Base-by-base conservation (phyloP, 2,329 filamentous ascomycete genomes). In the Fusarium albosuccineum region DNA sequence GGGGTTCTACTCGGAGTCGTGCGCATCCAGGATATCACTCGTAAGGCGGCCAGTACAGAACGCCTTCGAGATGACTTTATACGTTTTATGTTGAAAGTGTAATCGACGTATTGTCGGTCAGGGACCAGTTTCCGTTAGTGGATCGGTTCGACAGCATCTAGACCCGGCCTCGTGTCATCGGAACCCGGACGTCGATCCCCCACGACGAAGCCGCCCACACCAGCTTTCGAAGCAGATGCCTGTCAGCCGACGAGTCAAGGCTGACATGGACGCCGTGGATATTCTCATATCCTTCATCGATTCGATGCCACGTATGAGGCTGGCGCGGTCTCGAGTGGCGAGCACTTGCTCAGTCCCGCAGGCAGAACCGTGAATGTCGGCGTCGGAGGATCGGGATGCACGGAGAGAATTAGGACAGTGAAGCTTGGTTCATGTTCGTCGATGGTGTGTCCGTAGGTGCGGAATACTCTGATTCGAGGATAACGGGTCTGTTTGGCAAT, bases 21-120 rank as follows among this genome's bases (percentile, higher is more conserved):
- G 27, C 36, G 5, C 16, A 51, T 3, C 61, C 53, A 22, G 41
- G 16, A 51, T 66, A 68, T 14, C 9, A 66, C 33, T 44, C 27
- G 16, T 22, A 62, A 16, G 63, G 10, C 1, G 7, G 27, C 6
- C 6, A 10, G 11, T 4, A 13, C 10, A 2, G 6, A 7, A 26
- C 52, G 13, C 22, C 6, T 27, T 29, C 30, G 10, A 5, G 9
- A 8, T 50, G 46, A 14, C 33, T 50, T 27, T 50, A 22, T 51
- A 39, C 36, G 48, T 30, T 46, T 33, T 22, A 9, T 46, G 10
- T 29, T 26, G 37, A 39, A 51, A 14, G 34, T 16, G n/a, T 10
- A 16, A 17, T 9, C 7, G 39, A 40, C n/a, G 7, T 11, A 36
- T 52, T 26, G 34, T 52, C 39, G 29, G 44, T 17, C 26, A 34